phyloP scores from a whole-genome alignment of 2,329 filamentous ascomycete genomes.

The Sarocladiaceae sp. region DNA sequence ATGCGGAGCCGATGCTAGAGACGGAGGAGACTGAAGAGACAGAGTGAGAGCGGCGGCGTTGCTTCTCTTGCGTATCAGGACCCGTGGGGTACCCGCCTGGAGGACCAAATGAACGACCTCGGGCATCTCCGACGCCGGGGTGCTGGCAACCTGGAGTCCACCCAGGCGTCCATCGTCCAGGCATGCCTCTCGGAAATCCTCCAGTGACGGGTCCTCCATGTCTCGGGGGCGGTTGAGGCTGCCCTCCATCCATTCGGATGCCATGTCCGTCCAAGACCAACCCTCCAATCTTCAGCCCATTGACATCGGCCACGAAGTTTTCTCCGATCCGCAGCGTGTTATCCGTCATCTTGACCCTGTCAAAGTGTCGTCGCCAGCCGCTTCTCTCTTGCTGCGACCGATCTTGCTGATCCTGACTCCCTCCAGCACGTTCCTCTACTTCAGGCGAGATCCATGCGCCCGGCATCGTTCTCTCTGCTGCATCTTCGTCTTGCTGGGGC shows the following conservation, averaged over 20 bases:
- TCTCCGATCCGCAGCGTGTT: conserved; percentile 37
- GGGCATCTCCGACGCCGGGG: neutral
- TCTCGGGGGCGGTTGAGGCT: neutral
- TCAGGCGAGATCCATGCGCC: too few species aligned
- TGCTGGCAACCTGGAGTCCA: neutral
- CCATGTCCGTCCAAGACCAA: conserved; percentile 35
- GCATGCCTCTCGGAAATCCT: neutral
- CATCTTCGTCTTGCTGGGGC: neutral
- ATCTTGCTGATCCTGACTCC: conserved; percentile 3
- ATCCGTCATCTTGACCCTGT: conserved; percentile 34
- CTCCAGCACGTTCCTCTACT: too few species aligned
- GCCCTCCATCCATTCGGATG: conserved; percentile 20
- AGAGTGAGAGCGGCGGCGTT: conserved; percentile 21
- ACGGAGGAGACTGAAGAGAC: conserved; percentile 27
- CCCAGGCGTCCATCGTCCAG: too few species aligned
- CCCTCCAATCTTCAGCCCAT: conserved; percentile 39
- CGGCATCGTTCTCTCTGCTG: conserved; percentile 1
- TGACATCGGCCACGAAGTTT: conserved; percentile 35
- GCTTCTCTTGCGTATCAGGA: too few species aligned
- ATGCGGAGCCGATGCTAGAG: conserved; percentile 20
- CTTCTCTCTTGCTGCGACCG: conserved; percentile 11
- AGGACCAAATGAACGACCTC: conserved; percentile 1
- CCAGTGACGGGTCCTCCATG: conserved; percentile 10
- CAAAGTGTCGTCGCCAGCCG: conserved; percentile 15
- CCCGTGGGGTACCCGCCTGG: too few species aligned